A percentile compares a stretch with the other conserved stretches of the same genome.
Conservation (phyloP, 2,329 filamentous ascomycete species). For the Penicillium glabrum region DNA sequence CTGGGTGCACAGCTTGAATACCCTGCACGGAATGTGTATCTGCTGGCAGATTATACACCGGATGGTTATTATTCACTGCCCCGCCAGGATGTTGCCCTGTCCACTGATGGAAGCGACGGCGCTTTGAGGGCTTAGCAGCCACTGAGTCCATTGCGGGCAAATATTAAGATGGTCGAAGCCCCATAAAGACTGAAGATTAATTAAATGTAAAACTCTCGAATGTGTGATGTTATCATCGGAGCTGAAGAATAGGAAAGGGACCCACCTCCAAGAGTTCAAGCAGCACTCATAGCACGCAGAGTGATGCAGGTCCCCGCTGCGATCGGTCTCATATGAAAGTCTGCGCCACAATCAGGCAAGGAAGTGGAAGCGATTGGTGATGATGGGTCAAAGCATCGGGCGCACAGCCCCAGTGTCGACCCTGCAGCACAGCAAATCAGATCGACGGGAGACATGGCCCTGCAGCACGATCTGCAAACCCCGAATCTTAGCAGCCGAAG, state of each 20-base stretch:
- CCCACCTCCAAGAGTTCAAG: not conserved
- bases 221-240: not conserved
- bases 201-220: not conserved
- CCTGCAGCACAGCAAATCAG: not conserved
- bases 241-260: not conserved
- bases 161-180: not conserved
- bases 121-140: not conserved
- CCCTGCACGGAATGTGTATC: not conserved
- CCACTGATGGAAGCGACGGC: not conserved
- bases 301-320: not conserved
- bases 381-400: constrained; percentile 2
- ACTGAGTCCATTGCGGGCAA: not conserved
- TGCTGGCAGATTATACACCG: not conserved
- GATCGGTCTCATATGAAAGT: not conserved
- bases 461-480: not conserved
- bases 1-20: not conserved
- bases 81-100: not conserved
- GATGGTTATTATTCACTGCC: not conserved
- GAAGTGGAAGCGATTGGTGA: not conserved
- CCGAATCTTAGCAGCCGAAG: not conserved
- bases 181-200: not conserved
- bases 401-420: constrained; percentile 5
- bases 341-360: not conserved
- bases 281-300: not conserved
- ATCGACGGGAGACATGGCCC: not conserved